Evolutionary conservation across 1,284 basidiomycete genomes (phyloP), one percentile per base, ranked within the genome.

Genomic region (Boletellus dicymbophilus): DNA sequence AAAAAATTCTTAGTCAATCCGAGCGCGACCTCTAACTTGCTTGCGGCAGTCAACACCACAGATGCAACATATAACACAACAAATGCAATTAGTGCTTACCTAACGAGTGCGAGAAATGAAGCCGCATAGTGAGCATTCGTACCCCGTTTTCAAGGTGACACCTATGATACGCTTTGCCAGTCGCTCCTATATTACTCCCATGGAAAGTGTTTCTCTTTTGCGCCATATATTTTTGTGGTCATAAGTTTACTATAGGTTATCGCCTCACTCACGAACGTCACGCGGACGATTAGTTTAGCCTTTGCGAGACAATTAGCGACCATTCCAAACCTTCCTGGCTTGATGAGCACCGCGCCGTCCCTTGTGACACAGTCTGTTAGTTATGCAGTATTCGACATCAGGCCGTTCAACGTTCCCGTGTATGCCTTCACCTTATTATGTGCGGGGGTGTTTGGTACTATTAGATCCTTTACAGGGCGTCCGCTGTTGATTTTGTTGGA

Each of bases 401-500:
- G 81, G 28, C 86, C 88, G 0, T 92, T 88, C 61, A 75, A 84
- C 55, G 71, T 81, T 34, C 80, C 87, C 22, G 79, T 77, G 76
- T 82, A 72, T 37, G 78, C 64, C 20, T 16, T 48, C 22, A 16
- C 49, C n/a, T 44, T 27, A 18, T 45, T 11, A 21, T 23, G 36
- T 27, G 36, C 11, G 20, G 33, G 12, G 18, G 43, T n/a, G 15
- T 37, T 27, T 11, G 13, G 30, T 33, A 37, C 11, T 30, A 37
- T 21, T 30, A 15, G 31, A 46, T 37, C 22, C 10, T 48, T 39
- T 48, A 22, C 56, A 90, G 89, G 6, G 88, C 88, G 1, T 74
- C 80, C 11, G 91, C 90, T 0, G 78, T 84, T 38, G 78, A 82
- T 36, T 88, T 86, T 52, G 88, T 92, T 23, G 90, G 87, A 23